Base-by-base conservation (phyloP, 192 early-diverging fungal genomes). In the Martensiomyces pterosporus region DNA sequence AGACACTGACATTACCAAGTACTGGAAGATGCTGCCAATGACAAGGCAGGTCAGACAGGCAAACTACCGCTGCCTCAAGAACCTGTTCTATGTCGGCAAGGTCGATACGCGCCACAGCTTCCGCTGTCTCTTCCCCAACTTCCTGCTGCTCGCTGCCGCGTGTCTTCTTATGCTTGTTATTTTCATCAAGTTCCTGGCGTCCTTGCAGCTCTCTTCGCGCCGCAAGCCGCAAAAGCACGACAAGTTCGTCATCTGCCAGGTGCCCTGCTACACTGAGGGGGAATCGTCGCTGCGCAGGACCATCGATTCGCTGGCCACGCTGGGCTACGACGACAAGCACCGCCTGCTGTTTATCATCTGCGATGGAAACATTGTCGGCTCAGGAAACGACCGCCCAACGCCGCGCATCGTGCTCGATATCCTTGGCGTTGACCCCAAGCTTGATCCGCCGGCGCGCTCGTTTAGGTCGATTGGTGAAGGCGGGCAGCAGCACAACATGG, bases 251-350 rank as follows among this genome's bases (percentile, higher is more conserved):
- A 93, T 97, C 64, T 87, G 85, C 49, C 86, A 92, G 59, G 92
- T 97, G 26, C 92, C 94, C 29, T 95, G 93, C 67, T 95, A 95
- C 63, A 93, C 93, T 1, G 93, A 95, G 76, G 90, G 85, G 39
- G 87, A 90, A 47, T 86, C 91, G 18, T 85, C 82, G 13, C 75
- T 96, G 25, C 76, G 81, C 15, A 83, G 87, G 51, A 94, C 92
- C 2, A 85, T 94, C 42, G 86, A 94, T 52, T 85, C 87, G 15
- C 75, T 94, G 19, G 81, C 92, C 3, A 60, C 76, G 3, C 59
- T 93, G 14, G 62, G 74, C 5, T 93, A 92, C 46, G 87, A 92
- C 49, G 87, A 94, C 73, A 92, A 91, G 50, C 77, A 89, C 32
- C 92, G 94, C 50, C 61, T 96, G 23, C 56, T 96, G 14, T 88